A percentile compares a stretch with the other conserved stretches of the same genome.
phyloP scores from a whole-genome alignment of 2,329 filamentous ascomycete genomes.

The Fusarium devonianum region DNA sequence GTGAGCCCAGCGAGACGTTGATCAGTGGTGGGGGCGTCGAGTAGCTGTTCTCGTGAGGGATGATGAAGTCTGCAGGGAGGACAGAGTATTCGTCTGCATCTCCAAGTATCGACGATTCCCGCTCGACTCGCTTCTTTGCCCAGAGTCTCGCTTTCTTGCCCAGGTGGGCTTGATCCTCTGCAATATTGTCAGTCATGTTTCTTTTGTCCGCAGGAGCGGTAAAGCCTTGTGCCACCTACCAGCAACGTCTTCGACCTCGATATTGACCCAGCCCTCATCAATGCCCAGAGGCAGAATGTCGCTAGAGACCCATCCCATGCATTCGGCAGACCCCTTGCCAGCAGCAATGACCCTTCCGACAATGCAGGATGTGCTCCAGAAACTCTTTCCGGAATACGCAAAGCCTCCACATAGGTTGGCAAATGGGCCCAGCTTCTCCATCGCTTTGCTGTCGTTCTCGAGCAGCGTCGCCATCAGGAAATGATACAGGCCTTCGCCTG shows the following conservation, averaged over 20 bases:
- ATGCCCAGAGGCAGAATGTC: constrained; percentile 61
- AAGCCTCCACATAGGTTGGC: constrained; percentile 71
- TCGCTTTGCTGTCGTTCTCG: constrained; percentile 68
- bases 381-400: constrained; percentile 68
- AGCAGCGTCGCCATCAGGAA: constrained; percentile 71
- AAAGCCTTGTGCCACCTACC: constrained; percentile 48
- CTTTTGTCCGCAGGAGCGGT: background rate
- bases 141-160: constrained; percentile 66
- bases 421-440: constrained; percentile 64
- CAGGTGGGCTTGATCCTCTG: constrained; percentile 58
- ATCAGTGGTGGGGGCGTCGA: constrained; percentile 56
- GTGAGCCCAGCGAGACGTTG: constrained; percentile 56
- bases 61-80: constrained; percentile 67
- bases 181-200: constrained; percentile 20
- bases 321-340: constrained; percentile 66
- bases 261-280: constrained; percentile 65
- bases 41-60: constrained; percentile 65
- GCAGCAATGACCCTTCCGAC: constrained; percentile 71
- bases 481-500: constrained; percentile 68
- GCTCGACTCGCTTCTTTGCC: constrained; percentile 66
- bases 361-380: constrained; percentile 73
- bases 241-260: constrained; percentile 61
- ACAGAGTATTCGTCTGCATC: constrained; percentile 62
- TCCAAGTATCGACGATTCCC: constrained; percentile 67
- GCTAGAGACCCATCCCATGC: constrained; percentile 73